Base-by-base conservation (phyloP, 2,329 filamentous ascomycete species). In the Xylaria digitata region DNA sequence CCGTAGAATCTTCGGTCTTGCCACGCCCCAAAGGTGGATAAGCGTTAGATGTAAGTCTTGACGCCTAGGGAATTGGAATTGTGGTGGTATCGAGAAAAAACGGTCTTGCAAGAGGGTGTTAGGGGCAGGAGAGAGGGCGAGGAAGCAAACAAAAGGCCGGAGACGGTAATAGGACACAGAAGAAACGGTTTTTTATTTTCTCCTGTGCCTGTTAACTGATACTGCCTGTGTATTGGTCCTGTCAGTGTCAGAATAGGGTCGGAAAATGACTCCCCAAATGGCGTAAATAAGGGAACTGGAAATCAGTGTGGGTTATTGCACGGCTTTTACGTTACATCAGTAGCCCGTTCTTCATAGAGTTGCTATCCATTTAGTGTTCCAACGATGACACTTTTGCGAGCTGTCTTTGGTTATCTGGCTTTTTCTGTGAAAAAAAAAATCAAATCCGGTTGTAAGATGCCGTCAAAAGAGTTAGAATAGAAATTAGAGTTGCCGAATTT, bases 271-370 rank as follows among this genome's bases (percentile, higher is more conserved):
- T 68, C 55, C 26, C 23, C 56, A 61, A 56, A 63, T 61, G 73
- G 73, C 71, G 71, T 74, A 74, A 71, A 72, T 59, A 5, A 74
- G 69, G 72, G 65, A 63, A 70, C 50, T 67, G 70, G 72, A 68
- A 71, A 71, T 68, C 67, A 70, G 67, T 68, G 61, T 66, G 71
- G 67, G 64, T 70, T 66, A 67, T 67, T 70, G 67, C 65, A 59
- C 46, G 62, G 65, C 70, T 71, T 26, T 75, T 70, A 62, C 67
- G 70, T 74, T 68, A 69, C 65, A 66, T 30, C 57, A 61, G 67
- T 72, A 73, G 74, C 70, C 69, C 73, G 70, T 74, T 70, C 72
- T 72, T 72, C 61, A 74, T 75, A 75, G 74, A 75, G 66, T 66
- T 69, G 66, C 53, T 65, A 61, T 66, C 52, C 61, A 63, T 52